Conservation (phyloP, 495 filamentous ascomycete species). For the Penicillium maclennaniae region DNA sequence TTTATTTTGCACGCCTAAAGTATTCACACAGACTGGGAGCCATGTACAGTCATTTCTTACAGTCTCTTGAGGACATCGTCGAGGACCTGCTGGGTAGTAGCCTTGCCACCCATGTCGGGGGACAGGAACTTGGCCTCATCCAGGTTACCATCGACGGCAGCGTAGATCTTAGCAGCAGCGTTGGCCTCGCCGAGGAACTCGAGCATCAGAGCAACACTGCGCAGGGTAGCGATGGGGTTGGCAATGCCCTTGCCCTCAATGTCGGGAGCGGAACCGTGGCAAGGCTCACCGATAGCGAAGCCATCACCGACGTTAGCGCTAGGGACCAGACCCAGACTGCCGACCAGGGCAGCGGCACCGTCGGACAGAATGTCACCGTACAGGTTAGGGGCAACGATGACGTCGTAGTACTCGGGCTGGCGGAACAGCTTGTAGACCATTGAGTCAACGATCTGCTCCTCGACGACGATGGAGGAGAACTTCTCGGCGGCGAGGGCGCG, state of each 20-base stretch:
- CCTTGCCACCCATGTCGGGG: slow-evolving; percentile 88
- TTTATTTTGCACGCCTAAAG: not conserved
- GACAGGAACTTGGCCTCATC: slow-evolving; percentile 77
- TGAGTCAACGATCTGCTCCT: slow-evolving; percentile 97
- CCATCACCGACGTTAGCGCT: slow-evolving; percentile 91
- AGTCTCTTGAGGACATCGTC: slow-evolving; percentile 83
- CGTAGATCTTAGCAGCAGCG: slow-evolving; percentile 84
- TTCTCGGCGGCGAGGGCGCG: slow-evolving; percentile 60
- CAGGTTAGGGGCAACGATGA: slow-evolving; percentile 95
- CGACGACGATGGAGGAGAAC: slow-evolving; percentile 63
- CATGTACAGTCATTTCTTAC: slow-evolving; percentile 45
- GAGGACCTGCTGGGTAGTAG: slow-evolving; percentile 83
- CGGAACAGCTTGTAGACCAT: slow-evolving; percentile 99
- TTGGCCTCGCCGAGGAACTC: slow-evolving; percentile 86
- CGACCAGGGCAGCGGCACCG: slow-evolving; percentile 91
- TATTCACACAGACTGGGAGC: not conserved
- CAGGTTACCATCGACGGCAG: slow-evolving; percentile 87
- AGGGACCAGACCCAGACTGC: slow-evolving; percentile 91
- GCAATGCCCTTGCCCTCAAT: slow-evolving; percentile 90
- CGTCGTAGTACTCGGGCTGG: slow-evolving; percentile 89
- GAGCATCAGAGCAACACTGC: slow-evolving; percentile 90
- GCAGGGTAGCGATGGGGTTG: slow-evolving; percentile 92
- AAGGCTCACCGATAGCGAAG: slow-evolving; percentile 97
- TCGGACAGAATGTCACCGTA: slow-evolving; percentile 97
- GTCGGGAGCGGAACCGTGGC: slow-evolving; percentile 93